These are phyloP conservation scores for Ophiorrhiza pumila DNA, from an alignment of 257 asterid genomes.

Conservation along the genomic window DNA sequence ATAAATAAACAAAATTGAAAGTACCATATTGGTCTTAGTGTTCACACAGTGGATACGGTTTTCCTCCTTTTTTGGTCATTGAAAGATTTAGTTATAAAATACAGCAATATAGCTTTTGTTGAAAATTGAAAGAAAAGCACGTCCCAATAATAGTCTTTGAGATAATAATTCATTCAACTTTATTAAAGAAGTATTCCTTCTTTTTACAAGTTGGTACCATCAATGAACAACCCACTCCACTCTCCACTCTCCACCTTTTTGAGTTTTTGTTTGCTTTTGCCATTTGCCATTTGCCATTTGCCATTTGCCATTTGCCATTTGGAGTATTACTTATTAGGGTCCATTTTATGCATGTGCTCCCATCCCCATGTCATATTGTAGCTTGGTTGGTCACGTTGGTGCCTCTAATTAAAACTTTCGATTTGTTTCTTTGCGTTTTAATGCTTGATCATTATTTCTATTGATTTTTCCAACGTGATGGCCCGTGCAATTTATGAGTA, in stretches of 20 bases:
- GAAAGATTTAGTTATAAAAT: background rate
- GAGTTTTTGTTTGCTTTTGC: conserved; percentile 22
- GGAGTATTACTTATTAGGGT: no score
- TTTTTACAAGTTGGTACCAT: conserved; percentile 56
- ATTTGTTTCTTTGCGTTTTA: background rate
- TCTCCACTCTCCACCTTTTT: no score
- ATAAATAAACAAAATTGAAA: no score
- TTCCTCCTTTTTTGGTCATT: background rate
- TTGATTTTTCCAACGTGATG: conserved; percentile 21
- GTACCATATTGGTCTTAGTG: background rate
- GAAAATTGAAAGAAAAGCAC: background rate
- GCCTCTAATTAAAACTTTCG: background rate
- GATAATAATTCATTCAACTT: conserved; percentile 42
- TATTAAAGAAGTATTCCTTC: conserved; percentile 39
- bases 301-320: no score
- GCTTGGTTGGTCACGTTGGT: conserved; percentile 1
- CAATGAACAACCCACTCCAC: no score
- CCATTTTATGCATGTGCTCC: conserved; percentile 6
- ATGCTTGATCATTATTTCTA: conserved; percentile 13
- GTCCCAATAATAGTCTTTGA: background rate
- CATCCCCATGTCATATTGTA: conserved; percentile 17
- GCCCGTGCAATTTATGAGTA: conserved; percentile 12
- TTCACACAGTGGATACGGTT: conserved; percentile 1
- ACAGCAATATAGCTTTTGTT: background rate
- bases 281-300: no score